A percentile compares a stretch with the other conserved stretches of the same genome.
Evolutionary conservation across 805 yeast species (phyloP).

Genomic region (Ogataea minuta): DNA sequence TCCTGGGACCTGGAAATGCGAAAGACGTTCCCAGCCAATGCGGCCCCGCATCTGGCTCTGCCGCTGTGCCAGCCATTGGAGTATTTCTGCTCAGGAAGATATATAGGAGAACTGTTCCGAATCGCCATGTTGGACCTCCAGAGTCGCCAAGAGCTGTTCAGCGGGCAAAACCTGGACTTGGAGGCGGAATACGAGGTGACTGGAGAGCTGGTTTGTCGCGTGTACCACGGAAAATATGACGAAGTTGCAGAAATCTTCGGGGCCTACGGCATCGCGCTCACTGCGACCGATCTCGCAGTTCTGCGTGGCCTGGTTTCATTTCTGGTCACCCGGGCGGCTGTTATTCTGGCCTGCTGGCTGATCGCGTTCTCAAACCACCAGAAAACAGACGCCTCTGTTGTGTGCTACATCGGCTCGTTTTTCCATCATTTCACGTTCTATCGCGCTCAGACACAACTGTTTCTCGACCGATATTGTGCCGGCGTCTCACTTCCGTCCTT

Average conservation of each 20-base stretch:
- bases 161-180: slow-evolving; percentile 1
- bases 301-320: slow-evolving; percentile 30
- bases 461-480: slow-evolving; percentile 8
- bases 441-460: slow-evolving; percentile 33
- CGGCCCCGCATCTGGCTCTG: slow-evolving; percentile 2
- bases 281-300: background rate
- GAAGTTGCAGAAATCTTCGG: background rate
- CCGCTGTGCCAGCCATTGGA: slow-evolving; percentile 53
- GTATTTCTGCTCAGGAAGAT: slow-evolving; percentile 53
- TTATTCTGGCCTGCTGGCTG: slow-evolving; percentile 41
- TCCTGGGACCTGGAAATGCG: slow-evolving; percentile 40
- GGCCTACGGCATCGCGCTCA: background rate
- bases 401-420: slow-evolving; percentile 54
- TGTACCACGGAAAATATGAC: slow-evolving; percentile 30
- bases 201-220: slow-evolving; percentile 42
- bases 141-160: slow-evolving; percentile 16
- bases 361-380: slow-evolving; percentile 31
- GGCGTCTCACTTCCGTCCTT: background rate
- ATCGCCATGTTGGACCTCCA: slow-evolving; percentile 39
- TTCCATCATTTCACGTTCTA: slow-evolving; percentile 42
- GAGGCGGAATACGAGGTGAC: slow-evolving; percentile 14
- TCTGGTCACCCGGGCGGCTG: slow-evolving; percentile 46
- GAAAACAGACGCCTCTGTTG: slow-evolving; percentile 21
- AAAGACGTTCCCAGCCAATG: background rate
- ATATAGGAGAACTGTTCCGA: slow-evolving; percentile 52